These are phyloP conservation scores for Knufia fluminis DNA, from an alignment of 2,329 filamentous ascomycete genomes.

Conservation along the genomic window DNA sequence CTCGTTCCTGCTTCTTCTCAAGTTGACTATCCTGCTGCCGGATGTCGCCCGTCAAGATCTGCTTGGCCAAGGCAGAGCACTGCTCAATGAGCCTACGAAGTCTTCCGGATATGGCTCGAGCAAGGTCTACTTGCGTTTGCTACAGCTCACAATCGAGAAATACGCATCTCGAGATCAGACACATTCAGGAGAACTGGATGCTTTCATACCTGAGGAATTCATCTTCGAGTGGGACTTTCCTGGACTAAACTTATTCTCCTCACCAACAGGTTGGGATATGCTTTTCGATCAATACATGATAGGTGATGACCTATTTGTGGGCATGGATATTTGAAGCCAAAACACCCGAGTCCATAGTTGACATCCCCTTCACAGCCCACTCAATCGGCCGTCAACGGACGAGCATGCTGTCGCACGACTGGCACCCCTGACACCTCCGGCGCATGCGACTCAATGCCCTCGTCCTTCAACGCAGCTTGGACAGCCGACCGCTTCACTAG, in stretches of 20 bases:
- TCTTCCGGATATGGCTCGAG: constrained; percentile 32
- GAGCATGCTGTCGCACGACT: not conserved
- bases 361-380: not conserved
- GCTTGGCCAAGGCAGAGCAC: constrained; percentile 35
- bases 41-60: constrained; percentile 30
- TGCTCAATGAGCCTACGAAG: constrained; percentile 36
- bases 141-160: constrained; percentile 43
- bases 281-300: constrained; percentile 38
- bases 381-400: not conserved
- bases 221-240: constrained; percentile 52
- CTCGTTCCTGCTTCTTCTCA: constrained; percentile 47
- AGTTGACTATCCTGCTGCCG: constrained; percentile 42
- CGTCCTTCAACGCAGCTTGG: not conserved
- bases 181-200: constrained; percentile 40
- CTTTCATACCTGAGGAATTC: constrained; percentile 47
- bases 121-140: constrained; percentile 42
- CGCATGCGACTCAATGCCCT: not conserved
- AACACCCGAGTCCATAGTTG: not conserved
- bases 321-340: constrained; percentile 3
- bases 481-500: constrained; percentile 10
- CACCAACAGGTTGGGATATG: constrained; percentile 40
- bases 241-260: constrained; percentile 43
- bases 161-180: constrained; percentile 28
- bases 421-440: not conserved
- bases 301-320: constrained; percentile 7